phyloP scores from a whole-genome alignment of 2,329 filamentous ascomycete genomes.

The Penicillium hesseltinei region DNA sequence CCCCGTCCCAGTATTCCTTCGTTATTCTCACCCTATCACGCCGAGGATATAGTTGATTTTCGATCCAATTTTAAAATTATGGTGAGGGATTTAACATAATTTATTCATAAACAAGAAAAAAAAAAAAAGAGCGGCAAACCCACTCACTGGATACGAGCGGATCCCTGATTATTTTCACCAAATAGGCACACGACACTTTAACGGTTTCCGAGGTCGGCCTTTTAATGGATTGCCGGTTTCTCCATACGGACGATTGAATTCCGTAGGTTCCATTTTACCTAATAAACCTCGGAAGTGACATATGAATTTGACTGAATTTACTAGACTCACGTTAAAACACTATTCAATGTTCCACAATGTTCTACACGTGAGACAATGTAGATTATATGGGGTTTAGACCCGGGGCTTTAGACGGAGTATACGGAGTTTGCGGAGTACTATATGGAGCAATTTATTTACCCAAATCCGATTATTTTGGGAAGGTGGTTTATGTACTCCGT shows the following conservation, averaged over 20 bases:
- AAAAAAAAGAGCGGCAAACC: background rate
- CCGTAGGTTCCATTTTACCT: background rate
- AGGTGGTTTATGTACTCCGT: background rate
- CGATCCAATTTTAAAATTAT: background rate
- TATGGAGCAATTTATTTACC: background rate
- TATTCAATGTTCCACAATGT: background rate
- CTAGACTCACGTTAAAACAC: background rate
- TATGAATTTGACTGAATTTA: too few species aligned
- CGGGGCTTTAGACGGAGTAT: too few species aligned
- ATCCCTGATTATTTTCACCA: background rate
- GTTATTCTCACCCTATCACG: background rate
- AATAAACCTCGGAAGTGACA: background rate
- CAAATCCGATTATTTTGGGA: background rate
- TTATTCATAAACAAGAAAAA: background rate
- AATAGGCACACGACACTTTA: background rate
- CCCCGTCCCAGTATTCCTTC: background rate
- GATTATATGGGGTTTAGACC: background rate
- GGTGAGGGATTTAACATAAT: slow-evolving; percentile 5
- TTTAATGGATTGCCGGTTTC: background rate
- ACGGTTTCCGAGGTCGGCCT: background rate
- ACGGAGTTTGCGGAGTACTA: too few species aligned
- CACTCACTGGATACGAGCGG: background rate
- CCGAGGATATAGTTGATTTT: background rate
- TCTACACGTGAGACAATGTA: background rate
- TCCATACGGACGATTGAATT: too few species aligned